A percentile compares a stretch with the other conserved stretches of the same genome.
Conservation (phyloP, 805 yeast genomes). For the Candida arabinofermentans region DNA sequence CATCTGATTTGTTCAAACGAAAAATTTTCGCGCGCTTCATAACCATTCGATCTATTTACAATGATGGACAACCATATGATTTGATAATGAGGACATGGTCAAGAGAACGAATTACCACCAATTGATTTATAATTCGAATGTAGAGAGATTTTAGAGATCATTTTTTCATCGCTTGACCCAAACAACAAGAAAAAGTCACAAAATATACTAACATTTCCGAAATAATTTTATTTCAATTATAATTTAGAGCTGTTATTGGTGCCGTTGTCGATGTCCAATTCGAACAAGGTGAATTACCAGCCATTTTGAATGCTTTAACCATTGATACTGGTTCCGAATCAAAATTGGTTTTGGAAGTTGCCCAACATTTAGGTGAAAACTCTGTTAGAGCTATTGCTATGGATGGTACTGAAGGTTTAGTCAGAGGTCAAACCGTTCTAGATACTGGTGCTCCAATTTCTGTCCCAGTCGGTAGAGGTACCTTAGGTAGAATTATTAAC, state of each 20-base stretch:
- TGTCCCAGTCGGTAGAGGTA: constrained; percentile 99
- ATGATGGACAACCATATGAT: no score
- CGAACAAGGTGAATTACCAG: constrained; percentile 96
- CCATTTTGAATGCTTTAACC: constrained; percentile 94
- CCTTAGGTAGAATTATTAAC: constrained; percentile 97
- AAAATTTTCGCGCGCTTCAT: constrained; percentile 16
- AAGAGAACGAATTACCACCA: no score
- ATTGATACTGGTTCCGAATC: constrained; percentile 60
- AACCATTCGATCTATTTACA: constrained; percentile 7
- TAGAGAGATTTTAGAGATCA: no score
- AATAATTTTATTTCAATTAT: background rate
- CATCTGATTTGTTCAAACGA: constrained; percentile 6
- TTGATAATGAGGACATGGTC: no score
- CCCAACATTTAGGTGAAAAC: constrained; percentile 99
- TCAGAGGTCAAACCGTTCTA: constrained; percentile 86
- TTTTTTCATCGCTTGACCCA: no score
- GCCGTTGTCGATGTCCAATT: constrained; percentile 99
- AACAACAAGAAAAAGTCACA: no score
- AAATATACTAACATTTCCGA: constrained; percentile 24
- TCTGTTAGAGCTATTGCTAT: constrained; percentile 99
- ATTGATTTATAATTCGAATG: no score
- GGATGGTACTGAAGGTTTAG: constrained; percentile 99
- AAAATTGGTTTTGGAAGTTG: constrained; percentile 91
- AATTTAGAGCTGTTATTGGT: constrained; percentile 88
- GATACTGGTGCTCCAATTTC: constrained; percentile 99